A percentile compares a stretch with the other conserved stretches of the same genome.
These are phyloP conservation scores for Ogataea sp. DNA, from an alignment of 805 yeast genomes.

Conservation along the genomic window DNA sequence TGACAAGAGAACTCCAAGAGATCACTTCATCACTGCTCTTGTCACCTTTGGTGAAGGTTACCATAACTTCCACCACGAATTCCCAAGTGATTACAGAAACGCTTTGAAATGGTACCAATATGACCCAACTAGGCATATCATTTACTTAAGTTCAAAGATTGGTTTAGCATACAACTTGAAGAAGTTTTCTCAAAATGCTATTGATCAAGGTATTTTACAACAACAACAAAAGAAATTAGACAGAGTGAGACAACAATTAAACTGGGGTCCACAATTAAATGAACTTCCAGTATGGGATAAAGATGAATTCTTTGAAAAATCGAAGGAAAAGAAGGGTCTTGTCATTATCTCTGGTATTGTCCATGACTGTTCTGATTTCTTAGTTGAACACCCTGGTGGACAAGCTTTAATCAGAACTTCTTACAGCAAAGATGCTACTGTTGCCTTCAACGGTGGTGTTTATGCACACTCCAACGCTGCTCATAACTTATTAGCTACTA, in stretches of 20 bases:
- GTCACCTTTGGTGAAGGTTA: conserved; percentile 87
- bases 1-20: conserved; percentile 82
- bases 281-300: conserved; percentile 71
- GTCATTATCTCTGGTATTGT: conserved; percentile 73
- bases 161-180: conserved; percentile 71
- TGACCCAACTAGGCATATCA: conserved; percentile 69
- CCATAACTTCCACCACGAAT: conserved; percentile 87
- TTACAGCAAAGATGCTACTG: conserved; percentile 73
- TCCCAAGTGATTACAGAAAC: conserved; percentile 83
- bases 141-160: conserved; percentile 49
- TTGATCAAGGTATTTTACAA: conserved; percentile 74
- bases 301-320: conserved; percentile 44
- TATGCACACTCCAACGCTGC: conserved; percentile 84
- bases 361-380: conserved; percentile 62
- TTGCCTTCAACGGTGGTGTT: conserved; percentile 81
- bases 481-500: conserved; percentile 69
- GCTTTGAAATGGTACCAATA: conserved; percentile 84
- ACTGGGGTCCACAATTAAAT: conserved; percentile 69
- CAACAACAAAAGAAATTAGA: conserved; percentile 78
- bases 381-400: conserved; percentile 82
- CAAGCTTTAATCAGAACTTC: conserved; percentile 63
- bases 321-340: conserved; percentile 45
- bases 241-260: conserved; percentile 47
- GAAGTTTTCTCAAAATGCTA: conserved; percentile 71
- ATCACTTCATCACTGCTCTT: conserved; percentile 70